Evolutionary conservation across 2,329 filamentous ascomycete genomes (phyloP).

Genomic region (Cladosporium colombiae): DNA sequence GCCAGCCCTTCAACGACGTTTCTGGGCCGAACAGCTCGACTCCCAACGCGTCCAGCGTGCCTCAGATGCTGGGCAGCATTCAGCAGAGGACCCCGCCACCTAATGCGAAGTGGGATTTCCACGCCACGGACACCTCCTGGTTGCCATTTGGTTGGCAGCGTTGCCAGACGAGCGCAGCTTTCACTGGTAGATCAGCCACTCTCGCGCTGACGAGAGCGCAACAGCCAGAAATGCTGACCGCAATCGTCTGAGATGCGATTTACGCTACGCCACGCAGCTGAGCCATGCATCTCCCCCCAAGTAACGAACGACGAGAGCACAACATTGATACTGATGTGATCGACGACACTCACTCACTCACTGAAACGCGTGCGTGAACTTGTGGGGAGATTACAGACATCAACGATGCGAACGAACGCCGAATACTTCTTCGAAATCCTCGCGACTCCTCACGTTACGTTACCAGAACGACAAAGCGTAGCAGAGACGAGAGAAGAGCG

Average conservation of each 20-base stretch:
- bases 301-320: not conserved
- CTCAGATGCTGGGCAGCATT: not conserved
- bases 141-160: conserved; percentile 19
- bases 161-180: conserved; percentile 12
- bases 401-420: not conserved
- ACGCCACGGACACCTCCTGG: not conserved
- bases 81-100: not conserved
- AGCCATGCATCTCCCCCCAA: not conserved
- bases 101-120: not conserved
- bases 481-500: conserved; percentile 3
- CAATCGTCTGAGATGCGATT: not conserved
- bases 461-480: not conserved
- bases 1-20: conserved; percentile 18
- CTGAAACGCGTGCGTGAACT: not conserved
- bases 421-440: not conserved
- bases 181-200: conserved; percentile 3
- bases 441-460: not conserved
- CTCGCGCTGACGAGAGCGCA: conserved; percentile 14
- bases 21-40: not conserved
- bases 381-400: not conserved
- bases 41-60: not conserved
- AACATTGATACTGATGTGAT: not conserved
- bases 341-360: not conserved
- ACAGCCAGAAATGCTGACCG: conserved; percentile 8
- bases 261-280: not conserved